Evolutionary conservation across 2,329 filamentous ascomycete species (phyloP).

Genomic region (Colletotrichum tabaci): DNA sequence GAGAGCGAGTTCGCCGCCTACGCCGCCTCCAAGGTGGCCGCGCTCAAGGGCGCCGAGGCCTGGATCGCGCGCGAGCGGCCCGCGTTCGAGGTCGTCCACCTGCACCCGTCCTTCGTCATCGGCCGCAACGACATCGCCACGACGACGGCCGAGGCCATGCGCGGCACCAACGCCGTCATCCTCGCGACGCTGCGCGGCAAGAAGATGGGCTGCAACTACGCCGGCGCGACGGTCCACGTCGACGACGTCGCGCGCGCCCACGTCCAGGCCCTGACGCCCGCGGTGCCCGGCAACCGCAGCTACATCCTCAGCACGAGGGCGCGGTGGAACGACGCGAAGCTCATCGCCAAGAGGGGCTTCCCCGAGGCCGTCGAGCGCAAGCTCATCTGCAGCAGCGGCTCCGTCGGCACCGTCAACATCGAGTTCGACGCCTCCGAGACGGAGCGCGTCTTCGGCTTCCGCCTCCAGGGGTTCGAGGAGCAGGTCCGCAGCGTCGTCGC

Average conservation of each 20-base stretch:
- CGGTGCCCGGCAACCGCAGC: slow-evolving; percentile 51
- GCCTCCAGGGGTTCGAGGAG: slow-evolving; percentile 52
- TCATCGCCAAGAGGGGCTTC: slow-evolving; percentile 53
- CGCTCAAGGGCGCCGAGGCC: slow-evolving; percentile 51
- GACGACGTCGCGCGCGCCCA: slow-evolving; percentile 57
- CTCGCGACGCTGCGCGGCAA: slow-evolving; percentile 53
- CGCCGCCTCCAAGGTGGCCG: slow-evolving; percentile 53
- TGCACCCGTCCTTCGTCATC: slow-evolving; percentile 55
- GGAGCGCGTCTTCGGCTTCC: slow-evolving; percentile 52
- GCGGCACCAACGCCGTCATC: slow-evolving; percentile 53
- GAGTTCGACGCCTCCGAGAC: slow-evolving; percentile 49
- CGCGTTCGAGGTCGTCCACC: slow-evolving; percentile 53
- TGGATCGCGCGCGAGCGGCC: slow-evolving; percentile 53
- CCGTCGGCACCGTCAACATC: slow-evolving; percentile 24
- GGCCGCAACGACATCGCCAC: slow-evolving; percentile 54
- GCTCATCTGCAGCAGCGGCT: slow-evolving; percentile 32
- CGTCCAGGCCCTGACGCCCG: slow-evolving; percentile 52
- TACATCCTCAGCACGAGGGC: slow-evolving; percentile 47
- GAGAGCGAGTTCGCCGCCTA: slow-evolving; percentile 52
- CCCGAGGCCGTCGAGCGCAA: slow-evolving; percentile 38
- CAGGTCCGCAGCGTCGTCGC: slow-evolving; percentile 52
- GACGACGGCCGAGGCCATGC: slow-evolving; percentile 47
- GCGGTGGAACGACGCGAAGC: slow-evolving; percentile 56
- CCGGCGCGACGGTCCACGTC: slow-evolving; percentile 53
- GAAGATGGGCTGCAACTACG: slow-evolving; percentile 43